These are phyloP conservation scores for Vanderwaltozyma verrucispora DNA, from an alignment of 805 yeast species.

Conservation along the genomic window DNA sequence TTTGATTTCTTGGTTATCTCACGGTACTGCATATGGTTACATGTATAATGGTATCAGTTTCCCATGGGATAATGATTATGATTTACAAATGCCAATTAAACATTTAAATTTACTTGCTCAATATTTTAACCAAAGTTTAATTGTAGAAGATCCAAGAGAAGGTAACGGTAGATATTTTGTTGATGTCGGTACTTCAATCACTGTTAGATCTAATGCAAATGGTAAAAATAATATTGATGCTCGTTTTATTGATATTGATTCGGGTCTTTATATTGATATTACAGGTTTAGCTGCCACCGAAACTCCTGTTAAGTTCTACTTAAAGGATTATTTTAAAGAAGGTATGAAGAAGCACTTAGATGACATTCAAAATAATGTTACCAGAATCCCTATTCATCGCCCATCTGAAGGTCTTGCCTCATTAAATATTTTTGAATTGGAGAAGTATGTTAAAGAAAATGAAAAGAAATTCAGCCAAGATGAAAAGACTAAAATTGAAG, in stretches of 20 bases:
- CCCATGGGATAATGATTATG: slow-evolving; percentile 61
- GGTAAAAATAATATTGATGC: slow-evolving; percentile 60
- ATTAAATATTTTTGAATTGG: slow-evolving; percentile 6
- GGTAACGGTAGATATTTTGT: slow-evolving; percentile 48
- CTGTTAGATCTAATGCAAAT: slow-evolving; percentile 46
- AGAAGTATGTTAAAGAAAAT: slow-evolving; percentile 5
- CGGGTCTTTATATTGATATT: slow-evolving; percentile 61
- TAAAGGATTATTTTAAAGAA: slow-evolving; percentile 3
- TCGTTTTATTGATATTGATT: slow-evolving; percentile 58
- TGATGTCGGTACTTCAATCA: slow-evolving; percentile 39
- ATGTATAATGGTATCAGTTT: slow-evolving; percentile 50
- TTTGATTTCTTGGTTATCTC: slow-evolving; percentile 51
- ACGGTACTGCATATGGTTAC: slow-evolving; percentile 55
- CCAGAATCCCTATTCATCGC: slow-evolving; percentile 15
- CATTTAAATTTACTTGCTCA: slow-evolving; percentile 37
- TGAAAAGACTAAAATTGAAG: slow-evolving; percentile 6
- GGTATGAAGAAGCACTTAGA: not conserved
- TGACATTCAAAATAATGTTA: slow-evolving; percentile 17
- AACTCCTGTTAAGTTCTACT: slow-evolving; percentile 12
- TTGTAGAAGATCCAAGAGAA: slow-evolving; percentile 36
- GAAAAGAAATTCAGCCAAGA: slow-evolving; percentile 5
- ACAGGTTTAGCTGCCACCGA: slow-evolving; percentile 48
- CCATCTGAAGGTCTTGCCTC: slow-evolving; percentile 5
- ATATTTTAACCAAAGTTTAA: slow-evolving; percentile 31
- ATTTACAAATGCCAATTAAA: slow-evolving; percentile 47